These are phyloP conservation scores for Mycena haematopus DNA, from an alignment of 768 basidiomycete species.

Conservation along the genomic window DNA sequence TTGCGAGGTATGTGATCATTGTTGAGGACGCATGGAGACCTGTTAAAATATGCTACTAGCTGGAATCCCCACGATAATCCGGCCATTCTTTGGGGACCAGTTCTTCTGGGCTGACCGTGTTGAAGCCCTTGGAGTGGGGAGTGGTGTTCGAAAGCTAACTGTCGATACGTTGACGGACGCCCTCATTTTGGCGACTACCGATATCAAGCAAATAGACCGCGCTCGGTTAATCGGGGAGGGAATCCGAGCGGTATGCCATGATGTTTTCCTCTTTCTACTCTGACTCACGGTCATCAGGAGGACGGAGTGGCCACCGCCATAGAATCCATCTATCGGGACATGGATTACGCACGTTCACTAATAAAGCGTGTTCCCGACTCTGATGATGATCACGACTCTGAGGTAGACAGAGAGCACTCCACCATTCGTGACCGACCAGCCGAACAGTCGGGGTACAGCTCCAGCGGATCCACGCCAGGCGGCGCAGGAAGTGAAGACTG, in stretches of 20 bases:
- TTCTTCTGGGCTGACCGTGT: conserved; percentile 98
- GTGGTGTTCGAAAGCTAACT: conserved; percentile 87
- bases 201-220: conserved; percentile 86
- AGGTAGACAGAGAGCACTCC: conserved; percentile 44
- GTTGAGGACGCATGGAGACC: background rate
- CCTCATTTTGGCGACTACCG: conserved; percentile 80
- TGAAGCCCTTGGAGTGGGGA: conserved; percentile 93
- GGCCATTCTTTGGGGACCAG: conserved; percentile 98
- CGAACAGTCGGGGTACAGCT: conserved; percentile 58
- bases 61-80: conserved; percentile 94
- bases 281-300: conserved; percentile 60
- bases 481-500: conserved; percentile 78
- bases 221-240: conserved; percentile 86
- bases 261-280: background rate
- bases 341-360: conserved; percentile 91
- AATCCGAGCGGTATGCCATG: conserved; percentile 72
- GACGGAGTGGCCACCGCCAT: conserved; percentile 93
- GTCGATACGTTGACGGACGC: conserved; percentile 81
- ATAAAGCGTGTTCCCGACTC: conserved; percentile 63
- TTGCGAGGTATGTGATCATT: conserved; percentile 69
- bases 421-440: conserved; percentile 43
- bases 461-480: conserved; percentile 55
- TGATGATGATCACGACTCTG: conserved; percentile 41
- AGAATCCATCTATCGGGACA: conserved; percentile 94
- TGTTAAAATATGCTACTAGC: conserved; percentile 48